Conservation (phyloP, 768 basidiomycete genomes). For the Leccinellum rugosiceps region DNA sequence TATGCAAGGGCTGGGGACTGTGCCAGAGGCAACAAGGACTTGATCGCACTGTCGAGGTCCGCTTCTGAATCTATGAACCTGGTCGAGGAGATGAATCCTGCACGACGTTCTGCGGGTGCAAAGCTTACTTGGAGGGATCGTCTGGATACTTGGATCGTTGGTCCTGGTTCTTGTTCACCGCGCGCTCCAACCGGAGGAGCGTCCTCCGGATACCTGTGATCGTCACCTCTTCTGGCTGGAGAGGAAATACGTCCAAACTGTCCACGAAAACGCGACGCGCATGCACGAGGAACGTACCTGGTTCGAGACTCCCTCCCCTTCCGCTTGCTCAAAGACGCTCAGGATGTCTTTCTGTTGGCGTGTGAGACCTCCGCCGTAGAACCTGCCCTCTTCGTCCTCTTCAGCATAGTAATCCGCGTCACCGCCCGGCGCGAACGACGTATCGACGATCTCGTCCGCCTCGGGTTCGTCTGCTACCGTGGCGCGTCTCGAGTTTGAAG, state of each 20-base stretch:
- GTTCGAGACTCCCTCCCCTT: slow-evolving; percentile 58
- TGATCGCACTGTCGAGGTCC: slow-evolving; percentile 85
- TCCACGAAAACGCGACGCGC: background rate
- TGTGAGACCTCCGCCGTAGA: slow-evolving; percentile 92
- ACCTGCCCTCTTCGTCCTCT: slow-evolving; percentile 89
- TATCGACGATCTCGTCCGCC: slow-evolving; percentile 16
- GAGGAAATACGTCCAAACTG: slow-evolving; percentile 1
- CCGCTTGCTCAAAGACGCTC: slow-evolving; percentile 85
- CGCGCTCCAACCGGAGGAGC: slow-evolving; percentile 79
- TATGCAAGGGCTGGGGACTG: slow-evolving; percentile 83
- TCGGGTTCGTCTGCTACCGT: slow-evolving; percentile 58
- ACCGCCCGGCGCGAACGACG: slow-evolving; percentile 74
- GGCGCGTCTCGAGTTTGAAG: slow-evolving; percentile 37
- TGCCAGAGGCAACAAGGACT: slow-evolving; percentile 83
- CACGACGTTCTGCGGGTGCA: background rate
- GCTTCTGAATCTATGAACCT: slow-evolving; percentile 99
- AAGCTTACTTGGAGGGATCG: slow-evolving; percentile 80
- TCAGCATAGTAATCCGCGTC: slow-evolving; percentile 90
- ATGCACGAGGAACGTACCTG: slow-evolving; percentile 52
- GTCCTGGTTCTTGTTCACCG: slow-evolving; percentile 93
- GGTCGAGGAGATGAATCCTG: slow-evolving; percentile 1
- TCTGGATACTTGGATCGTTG: slow-evolving; percentile 93
- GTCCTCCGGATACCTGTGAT: slow-evolving; percentile 68
- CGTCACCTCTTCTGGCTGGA: slow-evolving; percentile 64
- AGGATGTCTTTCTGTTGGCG: slow-evolving; percentile 92